Percentiles rank a stretch among this genome's conserved stretches.
Evolutionary conservation across 2,329 filamentous ascomycete species (phyloP).

Genomic region (Penicillium sp.): DNA sequence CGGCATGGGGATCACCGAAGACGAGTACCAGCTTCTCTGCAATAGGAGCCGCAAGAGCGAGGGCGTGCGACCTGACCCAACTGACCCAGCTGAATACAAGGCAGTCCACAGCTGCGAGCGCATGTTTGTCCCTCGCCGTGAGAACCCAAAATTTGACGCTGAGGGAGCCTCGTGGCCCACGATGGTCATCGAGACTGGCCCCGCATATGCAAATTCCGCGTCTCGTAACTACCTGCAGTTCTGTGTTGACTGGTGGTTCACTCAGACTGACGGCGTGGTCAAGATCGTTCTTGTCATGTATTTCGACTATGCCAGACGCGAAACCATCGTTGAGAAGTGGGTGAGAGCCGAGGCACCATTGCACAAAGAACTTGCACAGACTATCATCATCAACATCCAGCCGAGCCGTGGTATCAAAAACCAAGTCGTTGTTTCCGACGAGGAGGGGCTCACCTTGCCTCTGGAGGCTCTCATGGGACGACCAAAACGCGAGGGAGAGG

Average conservation of each 20-base stretch:
- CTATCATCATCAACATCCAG: background rate
- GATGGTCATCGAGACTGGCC: constrained; percentile 2
- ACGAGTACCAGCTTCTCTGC: background rate
- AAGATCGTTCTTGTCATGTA: constrained; percentile 6
- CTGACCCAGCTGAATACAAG: background rate
- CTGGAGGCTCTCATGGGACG: constrained; percentile 6
- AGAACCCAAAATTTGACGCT: background rate
- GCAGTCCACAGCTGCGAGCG: constrained; percentile 4
- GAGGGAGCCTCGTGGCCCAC: constrained; percentile 3
- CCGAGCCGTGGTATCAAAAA: background rate
- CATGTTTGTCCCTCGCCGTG: constrained; percentile 3
- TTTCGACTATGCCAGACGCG: background rate
- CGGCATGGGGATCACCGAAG: background rate
- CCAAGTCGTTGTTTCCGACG: background rate
- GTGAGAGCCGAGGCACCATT: constrained; percentile 1
- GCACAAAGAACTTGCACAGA: constrained; percentile 3
- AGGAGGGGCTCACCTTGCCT: background rate
- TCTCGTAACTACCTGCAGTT: constrained; percentile 5
- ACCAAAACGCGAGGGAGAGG: background rate
- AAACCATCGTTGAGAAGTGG: constrained; percentile 9
- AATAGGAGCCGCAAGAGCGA: background rate
- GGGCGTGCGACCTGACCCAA: background rate
- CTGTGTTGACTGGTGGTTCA: constrained; percentile 12
- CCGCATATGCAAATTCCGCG: background rate
- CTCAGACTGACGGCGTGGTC: background rate